Conservation (phyloP, 345 rosid species). For the Salix purpurea region DNA sequence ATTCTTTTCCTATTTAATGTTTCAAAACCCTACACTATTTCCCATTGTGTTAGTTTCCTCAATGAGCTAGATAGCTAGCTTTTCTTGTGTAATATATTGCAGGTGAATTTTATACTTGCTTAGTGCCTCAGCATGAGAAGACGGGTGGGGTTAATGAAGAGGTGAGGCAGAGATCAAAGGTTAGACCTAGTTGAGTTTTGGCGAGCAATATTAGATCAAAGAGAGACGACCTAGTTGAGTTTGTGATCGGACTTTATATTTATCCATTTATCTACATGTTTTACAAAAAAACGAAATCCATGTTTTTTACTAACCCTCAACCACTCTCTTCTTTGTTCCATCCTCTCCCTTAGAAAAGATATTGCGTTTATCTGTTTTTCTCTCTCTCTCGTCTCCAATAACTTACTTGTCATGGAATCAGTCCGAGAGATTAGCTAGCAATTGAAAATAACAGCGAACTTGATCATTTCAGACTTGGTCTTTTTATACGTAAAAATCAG, state of each 20-base stretch:
- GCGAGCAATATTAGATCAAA: not conserved
- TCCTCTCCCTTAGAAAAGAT: too few species aligned
- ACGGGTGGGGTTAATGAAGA: constrained; percentile 22
- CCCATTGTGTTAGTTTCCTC: constrained; percentile 12
- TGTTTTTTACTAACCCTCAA: not conserved
- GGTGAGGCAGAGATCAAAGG: not conserved
- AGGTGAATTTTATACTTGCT: not conserved
- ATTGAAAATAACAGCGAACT: too few species aligned
- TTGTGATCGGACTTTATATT: not conserved
- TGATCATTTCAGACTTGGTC: too few species aligned
- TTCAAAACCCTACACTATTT: not conserved
- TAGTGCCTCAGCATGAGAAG: not conserved
- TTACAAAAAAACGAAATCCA: not conserved
- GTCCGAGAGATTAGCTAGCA: too few species aligned
- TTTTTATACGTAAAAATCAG: too few species aligned
- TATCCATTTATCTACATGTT: not conserved
- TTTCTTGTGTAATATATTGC: not conserved
- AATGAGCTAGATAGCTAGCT: not conserved
- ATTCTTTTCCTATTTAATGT: too few species aligned
- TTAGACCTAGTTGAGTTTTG: constrained; percentile 1
- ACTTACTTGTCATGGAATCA: not conserved
- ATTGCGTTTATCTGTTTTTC: too few species aligned
- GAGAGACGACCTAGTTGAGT: constrained; percentile 4
- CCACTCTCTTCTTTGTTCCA: too few species aligned
- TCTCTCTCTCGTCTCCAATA: too few species aligned